Evolutionary conservation across 495 filamentous ascomycete species (phyloP).

Genomic region (Lasiosphaeria miniovina): DNA sequence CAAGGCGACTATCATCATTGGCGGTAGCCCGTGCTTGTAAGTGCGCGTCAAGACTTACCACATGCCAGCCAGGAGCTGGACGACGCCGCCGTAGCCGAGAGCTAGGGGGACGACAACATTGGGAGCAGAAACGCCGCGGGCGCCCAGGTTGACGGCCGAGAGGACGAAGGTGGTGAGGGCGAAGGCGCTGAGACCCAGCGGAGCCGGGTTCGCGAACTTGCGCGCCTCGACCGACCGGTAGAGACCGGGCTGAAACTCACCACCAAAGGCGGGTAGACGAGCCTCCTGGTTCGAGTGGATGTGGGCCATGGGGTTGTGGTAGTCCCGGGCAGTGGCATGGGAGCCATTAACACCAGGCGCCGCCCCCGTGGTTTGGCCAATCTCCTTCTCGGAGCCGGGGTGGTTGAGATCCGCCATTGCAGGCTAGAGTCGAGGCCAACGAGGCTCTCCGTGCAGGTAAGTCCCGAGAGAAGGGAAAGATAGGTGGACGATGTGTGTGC

Average conservation of each 20-base stretch:
- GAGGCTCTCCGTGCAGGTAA: constrained; percentile 1
- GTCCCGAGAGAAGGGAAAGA: too few relatives aligned
- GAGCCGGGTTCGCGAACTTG: constrained; percentile 86
- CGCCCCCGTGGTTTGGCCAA: constrained; percentile 23
- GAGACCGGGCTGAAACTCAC: constrained; percentile 93
- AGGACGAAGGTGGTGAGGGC: constrained; percentile 95
- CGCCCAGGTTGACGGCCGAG: constrained; percentile 74
- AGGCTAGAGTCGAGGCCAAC: constrained; percentile 7
- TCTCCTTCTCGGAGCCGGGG: constrained; percentile 31
- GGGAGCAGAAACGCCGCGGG: constrained; percentile 56
- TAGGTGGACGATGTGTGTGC: too few relatives aligned
- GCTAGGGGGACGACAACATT: constrained; percentile 70
- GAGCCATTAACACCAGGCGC: constrained; percentile 27
- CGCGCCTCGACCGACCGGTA: constrained; percentile 71
- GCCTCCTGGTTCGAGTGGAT: constrained; percentile 59
- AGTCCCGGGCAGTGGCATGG: constrained; percentile 36
- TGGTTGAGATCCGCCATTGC: constrained; percentile 19
- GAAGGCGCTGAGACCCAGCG: constrained; percentile 84
- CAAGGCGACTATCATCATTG: too few relatives aligned
- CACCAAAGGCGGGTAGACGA: constrained; percentile 79
- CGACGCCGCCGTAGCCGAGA: constrained; percentile 81
- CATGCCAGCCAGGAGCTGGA: constrained; percentile 95
- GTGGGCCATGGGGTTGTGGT: constrained; percentile 68
- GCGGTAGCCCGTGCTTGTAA: too few relatives aligned
- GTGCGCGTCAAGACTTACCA: constrained; percentile 63